Conservation (phyloP, 2,329 filamentous ascomycete species). For the Leptographium lundbergii region DNA sequence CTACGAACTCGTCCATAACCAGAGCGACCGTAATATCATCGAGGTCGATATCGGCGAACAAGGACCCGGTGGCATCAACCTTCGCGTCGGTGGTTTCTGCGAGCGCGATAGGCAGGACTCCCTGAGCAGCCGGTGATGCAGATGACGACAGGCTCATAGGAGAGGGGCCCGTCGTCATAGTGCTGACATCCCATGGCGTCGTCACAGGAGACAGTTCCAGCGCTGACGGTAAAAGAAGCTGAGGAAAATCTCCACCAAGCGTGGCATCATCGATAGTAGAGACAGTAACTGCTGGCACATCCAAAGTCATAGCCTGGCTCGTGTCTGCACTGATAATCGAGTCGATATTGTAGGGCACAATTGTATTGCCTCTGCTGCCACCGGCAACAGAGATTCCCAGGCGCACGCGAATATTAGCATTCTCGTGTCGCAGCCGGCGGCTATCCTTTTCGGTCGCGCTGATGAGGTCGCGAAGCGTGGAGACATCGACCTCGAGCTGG, state of each 20-base stretch:
- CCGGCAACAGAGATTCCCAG: constrained; percentile 14
- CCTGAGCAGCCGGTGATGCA: neutral
- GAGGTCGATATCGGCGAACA: constrained; percentile 23
- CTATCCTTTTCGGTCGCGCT: constrained; percentile 27
- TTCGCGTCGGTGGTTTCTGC: neutral
- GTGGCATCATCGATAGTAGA: neutral
- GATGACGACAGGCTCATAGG: neutral
- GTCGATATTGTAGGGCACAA: neutral
- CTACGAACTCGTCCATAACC: constrained; percentile 26
- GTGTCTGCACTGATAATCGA: neutral
- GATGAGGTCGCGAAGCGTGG: constrained; percentile 34
- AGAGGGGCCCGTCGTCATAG: neutral
- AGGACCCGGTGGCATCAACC: neutral
- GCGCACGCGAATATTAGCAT: constrained; percentile 27
- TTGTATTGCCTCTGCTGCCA: neutral
- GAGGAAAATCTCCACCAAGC: neutral
- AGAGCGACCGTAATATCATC: constrained; percentile 29
- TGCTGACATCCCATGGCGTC: neutral
- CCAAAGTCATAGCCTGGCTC: neutral
- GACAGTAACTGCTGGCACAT: neutral
- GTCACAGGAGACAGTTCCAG: neutral
- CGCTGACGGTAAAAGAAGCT: neutral
- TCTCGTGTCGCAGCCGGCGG: constrained; percentile 25
- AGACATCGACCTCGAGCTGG: constrained; percentile 39
- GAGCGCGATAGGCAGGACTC: neutral